Base-by-base conservation (phyloP, 2,329 filamentous ascomycete species). In the Alternaria brassicae region DNA sequence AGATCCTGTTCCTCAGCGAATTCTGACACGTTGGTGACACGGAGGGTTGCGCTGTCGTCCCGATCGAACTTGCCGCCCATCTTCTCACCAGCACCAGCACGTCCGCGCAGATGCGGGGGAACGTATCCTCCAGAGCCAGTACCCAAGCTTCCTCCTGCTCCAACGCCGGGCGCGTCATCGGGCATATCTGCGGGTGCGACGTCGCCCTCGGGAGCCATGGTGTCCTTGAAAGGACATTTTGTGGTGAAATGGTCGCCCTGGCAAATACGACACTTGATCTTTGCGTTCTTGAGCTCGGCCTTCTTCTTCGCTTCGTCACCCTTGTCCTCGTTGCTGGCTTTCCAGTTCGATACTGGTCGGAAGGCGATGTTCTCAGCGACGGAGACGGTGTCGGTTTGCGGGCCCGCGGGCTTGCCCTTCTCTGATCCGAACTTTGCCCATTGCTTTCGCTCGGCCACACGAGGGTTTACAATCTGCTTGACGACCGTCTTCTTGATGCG, bases 211-310 rank as follows among this genome's bases (percentile, higher is more conserved):
- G 91, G 95, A 34, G 94, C 93, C 93, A 99, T 97, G 72, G 94
- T 99, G 79, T 98, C 95, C 85, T 98, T 99, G 89, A 97, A 99
- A 34, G 95, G 95, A 88, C 95, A 99, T 80, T 95, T 90, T 70
- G 94, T 94, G 40, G 95, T 99, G 86, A 98, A 99, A 88, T 99
- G 95, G 85, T 99, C 95, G 78, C 94, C 95, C 78, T 89, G 91
- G 84, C 95, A 99, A 79, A 99, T 98, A 86, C 95, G 91, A 82
- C 95, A 99, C 87, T 98, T 98, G 85, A 99, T 96, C 85, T 97
- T 96, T 88, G 97, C 97, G 84, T 97, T 93, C 88, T 95, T 96
- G 76, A 98, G 86, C 73, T 85, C 83, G 63, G 86, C 84, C 78
- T 87, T 86, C 80, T 88, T 85, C 76, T 83, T 81, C 83, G 91